These are phyloP conservation scores for Arabidopsis arenosa DNA, from an alignment of 345 rosid species.

Conservation along the genomic window DNA sequence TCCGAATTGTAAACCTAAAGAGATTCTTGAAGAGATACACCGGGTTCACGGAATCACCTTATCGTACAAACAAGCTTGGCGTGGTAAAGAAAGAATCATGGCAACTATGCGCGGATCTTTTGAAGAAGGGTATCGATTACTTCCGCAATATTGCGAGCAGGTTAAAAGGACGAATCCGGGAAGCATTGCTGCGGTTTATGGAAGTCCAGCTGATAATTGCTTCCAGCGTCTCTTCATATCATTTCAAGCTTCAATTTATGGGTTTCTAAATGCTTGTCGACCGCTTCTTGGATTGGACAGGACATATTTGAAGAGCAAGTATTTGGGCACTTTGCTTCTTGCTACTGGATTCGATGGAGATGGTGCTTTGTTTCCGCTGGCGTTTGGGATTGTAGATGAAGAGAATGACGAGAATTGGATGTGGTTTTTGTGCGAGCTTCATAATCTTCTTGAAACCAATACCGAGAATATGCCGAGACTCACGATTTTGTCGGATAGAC, in stretches of 20 bases:
- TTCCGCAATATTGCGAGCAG: slow-evolving; percentile 95
- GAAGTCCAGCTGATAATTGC: slow-evolving; percentile 71
- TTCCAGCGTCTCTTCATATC: slow-evolving; percentile 97
- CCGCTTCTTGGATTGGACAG: slow-evolving; percentile 94
- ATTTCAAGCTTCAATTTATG: slow-evolving; percentile 96
- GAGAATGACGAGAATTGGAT: slow-evolving; percentile 98
- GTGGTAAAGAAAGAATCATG: slow-evolving; percentile 99
- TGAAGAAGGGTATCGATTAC: slow-evolving; percentile 94
- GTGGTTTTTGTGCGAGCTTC: slow-evolving; percentile 99
- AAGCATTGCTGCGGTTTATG: slow-evolving; percentile 91
- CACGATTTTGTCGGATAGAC: slow-evolving; percentile 92
- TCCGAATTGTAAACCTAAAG: slow-evolving; percentile 95
- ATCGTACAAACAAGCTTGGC: slow-evolving; percentile 99
- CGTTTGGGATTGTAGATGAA: slow-evolving; percentile 95
- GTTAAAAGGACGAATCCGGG: slow-evolving; percentile 86
- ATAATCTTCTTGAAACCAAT: slow-evolving; percentile 86
- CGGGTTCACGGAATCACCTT: slow-evolving; percentile 91
- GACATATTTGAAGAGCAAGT: slow-evolving; percentile 86
- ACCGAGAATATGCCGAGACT: slow-evolving; percentile 98
- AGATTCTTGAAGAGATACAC: slow-evolving; percentile 97
- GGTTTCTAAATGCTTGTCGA: slow-evolving; percentile 93
- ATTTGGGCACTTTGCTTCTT: slow-evolving; percentile 90
- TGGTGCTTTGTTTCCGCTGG: slow-evolving; percentile 90
- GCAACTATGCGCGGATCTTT: slow-evolving; percentile 99
- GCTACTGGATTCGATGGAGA: slow-evolving; percentile 98